Evolutionary conservation across 129 eudicot species (phyloP).

Genomic region (Flaveria ramosissima): DNA sequence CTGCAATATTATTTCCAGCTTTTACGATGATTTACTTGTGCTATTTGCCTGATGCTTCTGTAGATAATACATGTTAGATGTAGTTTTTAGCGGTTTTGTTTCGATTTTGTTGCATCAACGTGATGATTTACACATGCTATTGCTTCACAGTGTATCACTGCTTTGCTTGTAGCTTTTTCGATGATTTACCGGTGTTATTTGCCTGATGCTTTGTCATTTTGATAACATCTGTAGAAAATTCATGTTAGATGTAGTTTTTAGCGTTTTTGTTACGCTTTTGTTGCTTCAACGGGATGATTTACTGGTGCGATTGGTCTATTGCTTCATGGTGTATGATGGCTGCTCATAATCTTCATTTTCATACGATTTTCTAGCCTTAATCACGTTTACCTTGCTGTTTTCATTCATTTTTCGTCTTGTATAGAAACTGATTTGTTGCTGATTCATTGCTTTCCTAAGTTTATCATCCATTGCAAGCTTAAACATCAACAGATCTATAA

Average conservation of each 20-base stretch:
- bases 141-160: background rate
- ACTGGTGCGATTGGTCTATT: background rate
- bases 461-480: background rate
- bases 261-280: background rate
- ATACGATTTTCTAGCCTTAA: background rate
- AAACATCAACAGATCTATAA: background rate
- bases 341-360: background rate
- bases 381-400: background rate
- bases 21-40: background rate
- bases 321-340: background rate
- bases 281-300: background rate
- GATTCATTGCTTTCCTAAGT: background rate
- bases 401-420: background rate
- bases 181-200: background rate
- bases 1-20: conserved; percentile 14
- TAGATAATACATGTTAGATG: background rate
- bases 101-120: background rate
- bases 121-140: background rate
- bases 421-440: background rate
- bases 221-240: conserved; percentile 12
- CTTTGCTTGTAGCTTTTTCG: background rate
- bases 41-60: conserved; percentile 8
- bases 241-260: background rate
- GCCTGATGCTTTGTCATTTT: background rate
- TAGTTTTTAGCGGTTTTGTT: background rate